Conservation (phyloP, 2,329 filamentous ascomycete species). For the Trichoderma hamatum region DNA sequence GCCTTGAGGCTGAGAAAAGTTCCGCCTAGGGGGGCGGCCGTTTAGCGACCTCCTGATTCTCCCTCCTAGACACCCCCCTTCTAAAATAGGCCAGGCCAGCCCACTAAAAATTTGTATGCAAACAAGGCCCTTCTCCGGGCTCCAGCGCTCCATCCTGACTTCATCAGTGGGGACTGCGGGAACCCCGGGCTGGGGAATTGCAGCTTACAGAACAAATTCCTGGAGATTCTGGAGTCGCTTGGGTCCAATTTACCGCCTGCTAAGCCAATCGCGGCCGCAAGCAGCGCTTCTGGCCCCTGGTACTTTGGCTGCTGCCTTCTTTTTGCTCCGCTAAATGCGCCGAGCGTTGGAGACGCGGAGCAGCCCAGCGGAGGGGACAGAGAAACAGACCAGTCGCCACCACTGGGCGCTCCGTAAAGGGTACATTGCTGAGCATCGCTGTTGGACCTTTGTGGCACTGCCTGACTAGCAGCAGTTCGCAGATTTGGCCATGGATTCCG, state of each 20-base stretch:
- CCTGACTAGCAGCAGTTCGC: constrained; percentile 23
- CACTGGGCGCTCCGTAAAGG: constrained; percentile 17
- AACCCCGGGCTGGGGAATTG: constrained; percentile 27
- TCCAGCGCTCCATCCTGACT: constrained; percentile 23
- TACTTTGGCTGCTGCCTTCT: constrained; percentile 27
- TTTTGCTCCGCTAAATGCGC: constrained; percentile 23
- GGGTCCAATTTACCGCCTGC: background rate
- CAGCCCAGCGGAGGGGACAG: background rate
- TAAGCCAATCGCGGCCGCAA: constrained; percentile 23
- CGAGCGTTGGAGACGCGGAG: constrained; percentile 10
- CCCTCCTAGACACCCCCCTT: background rate
- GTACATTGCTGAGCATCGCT: background rate
- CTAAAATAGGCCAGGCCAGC: constrained; percentile 3
- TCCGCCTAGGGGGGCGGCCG: constrained; percentile 3
- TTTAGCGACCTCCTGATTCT: background rate
- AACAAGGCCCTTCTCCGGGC: constrained; percentile 20
- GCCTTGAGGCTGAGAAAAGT: constrained; percentile 13
- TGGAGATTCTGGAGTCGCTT: constrained; percentile 26
- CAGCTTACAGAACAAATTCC: constrained; percentile 17
- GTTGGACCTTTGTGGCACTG: background rate
- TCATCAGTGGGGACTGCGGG: constrained; percentile 28
- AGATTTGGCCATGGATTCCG: constrained; percentile 11
- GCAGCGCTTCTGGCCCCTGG: constrained; percentile 14
- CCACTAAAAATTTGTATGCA: constrained; percentile 6
- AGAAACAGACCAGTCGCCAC: constrained; percentile 13